These are phyloP conservation scores for Monilinia laxa DNA, from an alignment of 2,329 filamentous ascomycete genomes.

Conservation along the genomic window DNA sequence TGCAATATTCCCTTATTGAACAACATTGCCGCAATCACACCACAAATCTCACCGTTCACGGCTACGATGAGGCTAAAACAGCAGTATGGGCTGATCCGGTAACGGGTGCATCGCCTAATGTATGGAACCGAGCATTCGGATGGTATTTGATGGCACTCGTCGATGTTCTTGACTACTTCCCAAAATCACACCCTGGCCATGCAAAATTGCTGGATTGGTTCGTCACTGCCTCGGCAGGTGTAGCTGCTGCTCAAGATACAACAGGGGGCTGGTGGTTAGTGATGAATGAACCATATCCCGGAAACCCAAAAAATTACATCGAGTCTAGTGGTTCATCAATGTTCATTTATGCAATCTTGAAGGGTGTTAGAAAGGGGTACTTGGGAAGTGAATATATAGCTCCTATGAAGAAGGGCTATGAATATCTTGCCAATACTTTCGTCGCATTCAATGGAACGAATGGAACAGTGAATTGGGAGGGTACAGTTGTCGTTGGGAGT, in stretches of 20 bases:
- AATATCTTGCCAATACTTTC: slow-evolving; percentile 31
- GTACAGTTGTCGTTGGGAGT: slow-evolving; percentile 33
- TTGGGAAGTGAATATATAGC: slow-evolving; percentile 23
- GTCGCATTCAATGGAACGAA: slow-evolving; percentile 23
- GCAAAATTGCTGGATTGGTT: slow-evolving; percentile 6
- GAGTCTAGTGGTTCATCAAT: slow-evolving; percentile 14
- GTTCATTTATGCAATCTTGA: slow-evolving; percentile 18
- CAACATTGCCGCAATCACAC: slow-evolving; percentile 30
- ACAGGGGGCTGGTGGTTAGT: slow-evolving; percentile 20
- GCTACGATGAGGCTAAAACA: slow-evolving; percentile 41
- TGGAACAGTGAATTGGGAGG: slow-evolving; percentile 32
- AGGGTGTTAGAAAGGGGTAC: slow-evolving; percentile 18
- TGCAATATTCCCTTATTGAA: slow-evolving; percentile 36
- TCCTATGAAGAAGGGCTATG: slow-evolving; percentile 30
- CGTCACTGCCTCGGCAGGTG: slow-evolving; percentile 7
- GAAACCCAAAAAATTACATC: slow-evolving; percentile 18
- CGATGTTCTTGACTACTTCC: slow-evolving; percentile 41
- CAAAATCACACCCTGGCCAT: slow-evolving; percentile 26
- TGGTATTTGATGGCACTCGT: slow-evolving; percentile 44
- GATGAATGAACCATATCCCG: slow-evolving; percentile 20
- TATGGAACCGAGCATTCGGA: slow-evolving; percentile 44
- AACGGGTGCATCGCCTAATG: slow-evolving; percentile 43
- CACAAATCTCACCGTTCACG: slow-evolving; percentile 40
- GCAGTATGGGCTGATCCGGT: slow-evolving; percentile 42
- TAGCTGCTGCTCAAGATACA: slow-evolving; percentile 11